Percentiles rank a stretch among this genome's conserved stretches.
phyloP scores from a whole-genome alignment of 441 rosid species.

The Mallotus japonicus region DNA sequence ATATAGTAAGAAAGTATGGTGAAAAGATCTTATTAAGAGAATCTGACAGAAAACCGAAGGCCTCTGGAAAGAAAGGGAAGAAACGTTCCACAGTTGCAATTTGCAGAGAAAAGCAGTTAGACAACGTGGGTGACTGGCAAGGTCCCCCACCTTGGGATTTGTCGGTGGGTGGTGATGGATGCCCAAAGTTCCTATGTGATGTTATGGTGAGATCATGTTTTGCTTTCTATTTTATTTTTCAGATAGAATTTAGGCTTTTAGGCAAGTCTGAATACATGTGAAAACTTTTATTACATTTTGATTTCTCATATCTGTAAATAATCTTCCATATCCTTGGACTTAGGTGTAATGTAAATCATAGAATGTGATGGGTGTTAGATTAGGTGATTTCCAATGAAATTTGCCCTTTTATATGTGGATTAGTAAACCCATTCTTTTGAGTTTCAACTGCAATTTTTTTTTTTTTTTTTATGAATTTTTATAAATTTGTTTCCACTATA shows the following conservation, averaged over 20 bases:
- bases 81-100: constrained; percentile 30
- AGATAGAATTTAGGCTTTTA: not conserved
- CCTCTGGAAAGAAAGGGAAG: constrained; percentile 63
- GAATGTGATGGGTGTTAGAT: not conserved
- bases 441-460: not conserved
- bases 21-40: constrained; percentile 64
- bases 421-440: not conserved
- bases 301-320: not conserved
- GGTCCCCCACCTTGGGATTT: constrained; percentile 86
- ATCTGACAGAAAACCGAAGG: constrained; percentile 60
- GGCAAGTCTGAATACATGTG: not conserved
- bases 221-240: not conserved
- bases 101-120: constrained; percentile 38
- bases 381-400: not conserved
- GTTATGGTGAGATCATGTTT: constrained; percentile 59
- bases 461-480: not conserved
- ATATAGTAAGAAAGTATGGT: constrained; percentile 60
- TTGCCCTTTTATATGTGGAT: not conserved
- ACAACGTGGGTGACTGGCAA: constrained; percentile 52
- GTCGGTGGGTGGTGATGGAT: constrained; percentile 78
- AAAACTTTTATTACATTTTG: not conserved
- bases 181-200: constrained; percentile 87
- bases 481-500: not conserved
- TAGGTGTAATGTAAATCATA: not conserved
- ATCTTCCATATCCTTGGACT: not conserved